phyloP scores from a whole-genome alignment of 129 eudicot species.

The Helichrysum umbraculigerum region DNA sequence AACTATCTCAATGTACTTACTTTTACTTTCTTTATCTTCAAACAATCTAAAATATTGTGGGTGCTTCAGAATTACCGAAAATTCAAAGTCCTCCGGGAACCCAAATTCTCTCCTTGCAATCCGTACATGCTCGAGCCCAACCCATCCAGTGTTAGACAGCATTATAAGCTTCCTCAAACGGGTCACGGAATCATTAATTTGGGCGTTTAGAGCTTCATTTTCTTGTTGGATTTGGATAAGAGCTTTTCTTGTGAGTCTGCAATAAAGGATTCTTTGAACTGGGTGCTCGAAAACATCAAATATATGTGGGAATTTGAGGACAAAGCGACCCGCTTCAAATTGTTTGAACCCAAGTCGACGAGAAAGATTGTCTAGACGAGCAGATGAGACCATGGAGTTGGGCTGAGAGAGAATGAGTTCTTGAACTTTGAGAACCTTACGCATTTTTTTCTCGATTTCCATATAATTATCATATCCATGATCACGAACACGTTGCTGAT shows the following conservation, averaged over 20 bases:
- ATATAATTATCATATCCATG: slow-evolving; percentile 85
- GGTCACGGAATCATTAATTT: slow-evolving; percentile 60
- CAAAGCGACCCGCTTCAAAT: slow-evolving; percentile 63
- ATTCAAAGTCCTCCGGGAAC: slow-evolving; percentile 85
- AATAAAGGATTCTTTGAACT: slow-evolving; percentile 81
- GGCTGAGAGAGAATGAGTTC: slow-evolving; percentile 75
- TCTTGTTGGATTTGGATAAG: slow-evolving; percentile 67
- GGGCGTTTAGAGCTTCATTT: slow-evolving; percentile 65
- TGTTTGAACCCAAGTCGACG: slow-evolving; percentile 75
- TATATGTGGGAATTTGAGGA: slow-evolving; percentile 84
- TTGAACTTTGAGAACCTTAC: slow-evolving; percentile 76
- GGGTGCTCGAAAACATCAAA: slow-evolving; percentile 94
- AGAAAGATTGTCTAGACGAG: slow-evolving; percentile 72
- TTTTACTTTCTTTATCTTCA: slow-evolving; percentile 72
- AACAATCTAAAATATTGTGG: slow-evolving; percentile 74
- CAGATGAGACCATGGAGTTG: slow-evolving; percentile 56
- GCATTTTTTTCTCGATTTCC: slow-evolving; percentile 84
- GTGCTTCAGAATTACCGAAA: slow-evolving; percentile 60
- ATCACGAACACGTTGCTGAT: slow-evolving; percentile 71
- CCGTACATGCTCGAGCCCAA: slow-evolving; percentile 73
- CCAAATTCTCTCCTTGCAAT: slow-evolving; percentile 81
- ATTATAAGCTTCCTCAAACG: slow-evolving; percentile 68
- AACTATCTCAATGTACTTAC: slow-evolving; percentile 71
- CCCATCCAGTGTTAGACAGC: slow-evolving; percentile 72
- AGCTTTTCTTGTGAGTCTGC: slow-evolving; percentile 72